phyloP scores from a whole-genome alignment of 345 rosid species.

The Salix viminalis region DNA sequence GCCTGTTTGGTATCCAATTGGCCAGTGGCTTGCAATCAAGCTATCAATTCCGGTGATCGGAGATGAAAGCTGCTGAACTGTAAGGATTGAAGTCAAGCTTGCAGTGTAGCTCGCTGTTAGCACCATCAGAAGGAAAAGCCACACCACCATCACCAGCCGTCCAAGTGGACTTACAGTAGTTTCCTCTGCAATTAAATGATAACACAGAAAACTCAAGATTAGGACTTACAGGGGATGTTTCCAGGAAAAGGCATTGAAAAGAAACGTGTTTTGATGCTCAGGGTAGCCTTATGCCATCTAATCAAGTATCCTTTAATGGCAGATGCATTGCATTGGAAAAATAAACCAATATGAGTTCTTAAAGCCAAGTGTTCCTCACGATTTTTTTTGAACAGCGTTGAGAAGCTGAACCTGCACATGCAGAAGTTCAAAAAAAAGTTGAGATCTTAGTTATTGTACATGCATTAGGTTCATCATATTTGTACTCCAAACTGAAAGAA shows the following conservation, averaged over 20 bases:
- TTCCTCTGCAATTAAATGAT: slow-evolving; percentile 55
- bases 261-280: slow-evolving; percentile 4
- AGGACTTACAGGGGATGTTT: background rate
- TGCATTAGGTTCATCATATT: background rate
- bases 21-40: slow-evolving; percentile 53
- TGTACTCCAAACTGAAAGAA: background rate
- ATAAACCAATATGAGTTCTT: background rate
- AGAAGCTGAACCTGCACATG: slow-evolving; percentile 84
- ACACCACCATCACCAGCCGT: slow-evolving; percentile 74
- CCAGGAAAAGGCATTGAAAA: background rate
- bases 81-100: slow-evolving; percentile 80
- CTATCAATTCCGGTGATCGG: slow-evolving; percentile 78
- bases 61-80: slow-evolving; percentile 77
- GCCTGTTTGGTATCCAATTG: slow-evolving; percentile 81
- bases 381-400: slow-evolving; percentile 74
- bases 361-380: slow-evolving; percentile 44
- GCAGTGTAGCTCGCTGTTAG: slow-evolving; percentile 90
- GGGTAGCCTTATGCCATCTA: background rate
- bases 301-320: background rate
- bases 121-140: slow-evolving; percentile 88
- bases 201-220: background rate
- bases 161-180: slow-evolving; percentile 54
- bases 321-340: background rate
- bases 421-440: slow-evolving; percentile 5
- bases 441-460: slow-evolving; percentile 7